Conservation (phyloP, 2,329 filamentous ascomycete genomes). For the Didymella lethalis region DNA sequence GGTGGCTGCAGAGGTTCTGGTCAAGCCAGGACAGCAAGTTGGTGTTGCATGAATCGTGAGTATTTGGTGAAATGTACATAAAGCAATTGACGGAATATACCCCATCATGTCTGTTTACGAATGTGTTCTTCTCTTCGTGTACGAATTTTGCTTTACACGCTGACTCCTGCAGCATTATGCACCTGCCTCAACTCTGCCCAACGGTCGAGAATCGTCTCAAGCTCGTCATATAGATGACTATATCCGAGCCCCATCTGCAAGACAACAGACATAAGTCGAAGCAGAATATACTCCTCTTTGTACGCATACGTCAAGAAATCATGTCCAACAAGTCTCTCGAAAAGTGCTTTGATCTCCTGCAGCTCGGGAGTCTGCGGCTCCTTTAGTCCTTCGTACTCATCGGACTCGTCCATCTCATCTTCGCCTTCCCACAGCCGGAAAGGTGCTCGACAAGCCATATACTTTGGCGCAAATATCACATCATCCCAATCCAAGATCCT, state of each 20-base stretch:
- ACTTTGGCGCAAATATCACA: background rate
- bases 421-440: background rate
- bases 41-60: slow-evolving; percentile 25
- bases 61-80: background rate
- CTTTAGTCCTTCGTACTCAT: background rate
- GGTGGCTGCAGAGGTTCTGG: slow-evolving; percentile 11
- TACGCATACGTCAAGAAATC: background rate
- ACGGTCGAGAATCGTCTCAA: background rate
- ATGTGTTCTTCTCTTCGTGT: background rate
- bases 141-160: background rate
- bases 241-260: background rate
- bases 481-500: background rate
- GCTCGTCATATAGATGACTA: background rate
- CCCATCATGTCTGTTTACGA: too few species aligned
- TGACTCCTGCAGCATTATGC: background rate
- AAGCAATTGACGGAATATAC: too few species aligned
- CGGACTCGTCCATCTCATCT: background rate
- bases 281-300: background rate
- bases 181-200: background rate
- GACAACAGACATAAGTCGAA: background rate
- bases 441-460: background rate
- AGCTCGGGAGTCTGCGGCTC: background rate
- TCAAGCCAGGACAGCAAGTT: slow-evolving; percentile 23
- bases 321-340: background rate
- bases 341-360: background rate